Percentiles rank a stretch among this genome's conserved stretches.
Conservation (phyloP, 1,284 basidiomycete species). For the Ganoderma sinense region DNA sequence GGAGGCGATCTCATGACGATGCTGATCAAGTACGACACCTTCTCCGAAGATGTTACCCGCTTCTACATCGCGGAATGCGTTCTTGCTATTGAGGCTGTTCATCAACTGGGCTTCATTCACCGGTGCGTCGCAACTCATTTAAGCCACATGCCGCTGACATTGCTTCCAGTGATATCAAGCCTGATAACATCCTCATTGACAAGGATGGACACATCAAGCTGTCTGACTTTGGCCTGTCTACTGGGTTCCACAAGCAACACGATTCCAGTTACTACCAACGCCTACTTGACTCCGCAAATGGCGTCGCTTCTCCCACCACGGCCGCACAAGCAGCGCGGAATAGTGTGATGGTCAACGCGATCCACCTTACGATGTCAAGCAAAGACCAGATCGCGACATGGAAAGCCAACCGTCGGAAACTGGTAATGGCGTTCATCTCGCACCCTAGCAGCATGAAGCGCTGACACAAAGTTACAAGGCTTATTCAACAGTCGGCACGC, state of each 20-base stretch:
- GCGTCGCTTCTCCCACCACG: conserved; percentile 48
- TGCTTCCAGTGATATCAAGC: conserved; percentile 90
- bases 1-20: conserved; percentile 99
- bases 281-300: conserved; percentile 67
- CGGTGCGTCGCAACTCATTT: conserved; percentile 62
- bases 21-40: conserved; percentile 99
- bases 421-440: conserved; percentile 58
- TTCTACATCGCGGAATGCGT: conserved; percentile 99
- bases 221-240: conserved; percentile 98
- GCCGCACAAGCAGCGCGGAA: conserved; percentile 67
- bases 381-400: conserved; percentile 97
- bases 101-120: conserved; percentile 99
- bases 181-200: conserved; percentile 98
- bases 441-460: background rate
- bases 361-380: conserved; percentile 93
- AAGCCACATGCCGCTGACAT: conserved; percentile 16
- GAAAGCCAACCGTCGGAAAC: conserved; percentile 97
- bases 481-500: conserved; percentile 98
- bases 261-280: conserved; percentile 96
- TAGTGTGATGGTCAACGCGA: conserved; percentile 95
- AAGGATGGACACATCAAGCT: conserved; percentile 96
- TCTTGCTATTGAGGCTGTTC: conserved; percentile 96
- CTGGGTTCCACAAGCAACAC: conserved; percentile 97
- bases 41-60: conserved; percentile 97
- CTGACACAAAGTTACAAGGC: conserved; percentile 59